A percentile compares a stretch with the other conserved stretches of the same genome.
phyloP scores from a whole-genome alignment of 139 green algal genomes.

The Protoeuglena noctilucae region DNA sequence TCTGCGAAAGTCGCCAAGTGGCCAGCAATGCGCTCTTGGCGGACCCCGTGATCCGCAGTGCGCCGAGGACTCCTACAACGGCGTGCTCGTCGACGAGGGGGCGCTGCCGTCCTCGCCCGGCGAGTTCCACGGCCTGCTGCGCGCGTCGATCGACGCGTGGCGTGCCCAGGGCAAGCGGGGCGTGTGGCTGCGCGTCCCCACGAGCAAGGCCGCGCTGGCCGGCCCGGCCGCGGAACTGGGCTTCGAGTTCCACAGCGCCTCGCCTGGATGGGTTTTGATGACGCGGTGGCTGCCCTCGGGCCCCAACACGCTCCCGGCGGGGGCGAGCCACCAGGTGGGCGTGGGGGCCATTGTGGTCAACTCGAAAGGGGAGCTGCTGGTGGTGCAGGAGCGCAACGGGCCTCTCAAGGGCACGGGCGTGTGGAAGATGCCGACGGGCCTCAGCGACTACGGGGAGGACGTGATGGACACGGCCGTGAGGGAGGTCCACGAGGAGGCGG shows the following conservation, averaged over 20 bases:
- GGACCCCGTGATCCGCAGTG: too few species aligned
- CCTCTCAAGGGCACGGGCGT: not conserved
- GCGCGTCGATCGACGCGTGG: not conserved
- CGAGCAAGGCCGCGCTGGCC: not conserved
- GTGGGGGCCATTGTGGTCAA: conserved; percentile 1
- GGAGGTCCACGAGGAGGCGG: conserved; percentile 1
- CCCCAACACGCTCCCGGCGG: conserved; percentile 1
- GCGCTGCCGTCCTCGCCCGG: not conserved
- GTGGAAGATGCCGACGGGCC: conserved; percentile 5
- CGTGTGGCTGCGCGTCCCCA: conserved; percentile 4
- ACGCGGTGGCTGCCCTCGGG: not conserved
- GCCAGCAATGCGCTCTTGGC: too few species aligned
- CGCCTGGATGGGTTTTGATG: not conserved
- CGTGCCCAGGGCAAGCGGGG: not conserved
- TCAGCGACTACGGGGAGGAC: not conserved
- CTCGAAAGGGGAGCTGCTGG: not conserved
- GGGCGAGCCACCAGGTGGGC: conserved; percentile 1
- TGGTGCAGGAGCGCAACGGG: not conserved
- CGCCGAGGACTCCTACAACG: not conserved
- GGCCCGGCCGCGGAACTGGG: not conserved
- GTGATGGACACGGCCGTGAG: conserved; percentile 1
- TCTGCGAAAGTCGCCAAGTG: too few species aligned
- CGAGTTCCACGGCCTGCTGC: not conserved
- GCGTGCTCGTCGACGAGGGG: not conserved
- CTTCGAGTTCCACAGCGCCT: conserved; percentile 1